phyloP scores from a whole-genome alignment of 768 basidiomycete genomes.

The Daedaleopsis sinensis region DNA sequence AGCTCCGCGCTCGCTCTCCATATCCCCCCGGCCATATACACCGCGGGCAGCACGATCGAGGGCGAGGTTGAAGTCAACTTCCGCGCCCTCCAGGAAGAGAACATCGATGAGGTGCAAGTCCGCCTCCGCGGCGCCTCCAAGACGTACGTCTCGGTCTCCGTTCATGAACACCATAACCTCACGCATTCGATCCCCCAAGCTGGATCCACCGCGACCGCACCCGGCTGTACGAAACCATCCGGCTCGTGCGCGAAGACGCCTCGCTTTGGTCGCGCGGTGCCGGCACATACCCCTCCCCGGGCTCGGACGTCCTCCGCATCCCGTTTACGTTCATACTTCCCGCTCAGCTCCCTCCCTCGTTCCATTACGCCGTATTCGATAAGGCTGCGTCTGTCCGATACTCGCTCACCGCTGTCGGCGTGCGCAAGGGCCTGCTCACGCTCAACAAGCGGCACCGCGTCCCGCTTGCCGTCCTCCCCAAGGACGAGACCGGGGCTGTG shows the following conservation, averaged over 20 bases:
- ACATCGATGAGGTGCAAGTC: constrained; percentile 13
- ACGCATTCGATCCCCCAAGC: too few species aligned
- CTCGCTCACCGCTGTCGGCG: constrained; percentile 16
- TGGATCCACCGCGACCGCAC: background rate
- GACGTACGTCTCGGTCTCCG: constrained; percentile 17
- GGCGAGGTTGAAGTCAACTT: constrained; percentile 20
- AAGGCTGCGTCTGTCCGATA: constrained; percentile 5
- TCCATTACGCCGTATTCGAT: background rate
- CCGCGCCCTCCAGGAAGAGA: constrained; percentile 1
- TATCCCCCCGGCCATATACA: background rate
- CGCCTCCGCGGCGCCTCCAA: constrained; percentile 10
- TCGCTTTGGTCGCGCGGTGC: constrained; percentile 8
- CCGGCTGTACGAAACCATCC: background rate
- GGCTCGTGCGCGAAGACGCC: constrained; percentile 1
- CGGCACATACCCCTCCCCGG: constrained; percentile 10
- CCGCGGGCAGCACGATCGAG: constrained; percentile 6
- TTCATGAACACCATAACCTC: too few species aligned
- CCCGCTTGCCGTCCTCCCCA: constrained; percentile 14
- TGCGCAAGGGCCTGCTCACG: constrained; percentile 10
- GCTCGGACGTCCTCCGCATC: constrained; percentile 11
- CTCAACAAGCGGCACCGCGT: constrained; percentile 1
- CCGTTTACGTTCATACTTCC: constrained; percentile 18
- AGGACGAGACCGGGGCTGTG: constrained; percentile 3
- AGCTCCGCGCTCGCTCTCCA: background rate
- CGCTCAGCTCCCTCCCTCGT: constrained; percentile 11